A percentile compares a stretch with the other conserved stretches of the same genome.
Conservation (phyloP, 2,329 filamentous ascomycete genomes). For the Diplodia intermedia region DNA sequence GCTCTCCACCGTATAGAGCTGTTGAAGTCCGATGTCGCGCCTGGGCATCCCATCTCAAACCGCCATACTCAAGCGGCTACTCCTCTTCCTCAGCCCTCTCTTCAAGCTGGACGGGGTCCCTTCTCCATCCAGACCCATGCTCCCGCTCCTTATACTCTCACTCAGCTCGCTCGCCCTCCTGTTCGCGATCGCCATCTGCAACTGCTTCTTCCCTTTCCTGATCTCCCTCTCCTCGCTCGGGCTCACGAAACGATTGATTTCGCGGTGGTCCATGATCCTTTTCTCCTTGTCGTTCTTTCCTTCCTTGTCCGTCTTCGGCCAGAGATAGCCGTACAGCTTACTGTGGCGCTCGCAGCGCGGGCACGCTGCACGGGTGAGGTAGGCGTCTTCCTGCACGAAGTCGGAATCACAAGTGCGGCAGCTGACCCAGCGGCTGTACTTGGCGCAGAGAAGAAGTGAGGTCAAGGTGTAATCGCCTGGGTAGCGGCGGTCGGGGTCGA, state of each 20-base stretch:
- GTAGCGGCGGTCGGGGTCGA: constrained; percentile 42
- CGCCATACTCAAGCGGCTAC: constrained; percentile 18
- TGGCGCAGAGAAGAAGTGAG: constrained; percentile 74
- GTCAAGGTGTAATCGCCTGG: constrained; percentile 77
- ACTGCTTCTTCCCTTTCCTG: constrained; percentile 40
- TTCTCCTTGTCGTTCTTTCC: constrained; percentile 74
- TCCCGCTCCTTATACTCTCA: constrained; percentile 17
- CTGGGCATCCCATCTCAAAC: background rate
- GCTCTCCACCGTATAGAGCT: background rate
- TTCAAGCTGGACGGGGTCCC: constrained; percentile 1
- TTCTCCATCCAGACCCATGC: constrained; percentile 16
- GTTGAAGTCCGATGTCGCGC: background rate
- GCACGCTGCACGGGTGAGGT: constrained; percentile 83
- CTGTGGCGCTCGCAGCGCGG: constrained; percentile 94
- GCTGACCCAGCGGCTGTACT: constrained; percentile 82
- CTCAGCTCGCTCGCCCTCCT: constrained; percentile 23
- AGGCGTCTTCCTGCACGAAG: constrained; percentile 89
- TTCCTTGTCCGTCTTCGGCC: constrained; percentile 91
- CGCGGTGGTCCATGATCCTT: constrained; percentile 81
- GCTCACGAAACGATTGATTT: constrained; percentile 80
- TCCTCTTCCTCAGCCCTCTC: constrained; percentile 17
- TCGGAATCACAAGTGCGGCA: constrained; percentile 82
- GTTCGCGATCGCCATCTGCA: constrained; percentile 31
- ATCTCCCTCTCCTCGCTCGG: constrained; percentile 65
- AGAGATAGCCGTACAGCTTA: constrained; percentile 91